Percentiles rank a stretch among this genome's conserved stretches.
These are phyloP conservation scores for Rhododendron griersonianum DNA, from an alignment of 148 eudicot genomes.

Conservation along the genomic window DNA sequence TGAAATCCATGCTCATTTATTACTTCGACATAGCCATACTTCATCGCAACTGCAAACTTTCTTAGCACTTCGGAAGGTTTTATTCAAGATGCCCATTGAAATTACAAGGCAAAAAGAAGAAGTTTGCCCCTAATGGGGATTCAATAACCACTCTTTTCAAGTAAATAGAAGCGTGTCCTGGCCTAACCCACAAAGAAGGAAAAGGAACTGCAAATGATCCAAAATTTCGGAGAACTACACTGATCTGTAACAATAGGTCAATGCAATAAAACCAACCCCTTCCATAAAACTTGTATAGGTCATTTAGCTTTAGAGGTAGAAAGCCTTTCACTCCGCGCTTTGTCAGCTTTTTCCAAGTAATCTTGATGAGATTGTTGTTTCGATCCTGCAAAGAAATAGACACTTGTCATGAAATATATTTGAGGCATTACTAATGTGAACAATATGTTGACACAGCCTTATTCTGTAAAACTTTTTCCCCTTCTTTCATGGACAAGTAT, in stretches of 20 bases:
- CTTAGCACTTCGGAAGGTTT: not conserved
- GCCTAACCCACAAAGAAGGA: not conserved
- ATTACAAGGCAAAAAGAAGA: not conserved
- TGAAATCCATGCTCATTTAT: not conserved
- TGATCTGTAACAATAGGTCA: not conserved
- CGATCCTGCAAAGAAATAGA: slow-evolving; percentile 40
- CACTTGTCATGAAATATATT: not conserved
- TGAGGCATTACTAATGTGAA: not conserved
- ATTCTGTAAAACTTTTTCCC: not conserved
- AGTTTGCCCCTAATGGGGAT: not conserved
- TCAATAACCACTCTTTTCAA: not conserved
- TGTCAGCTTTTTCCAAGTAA: slow-evolving; percentile 70
- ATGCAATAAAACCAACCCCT: not conserved
- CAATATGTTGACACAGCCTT: not conserved
- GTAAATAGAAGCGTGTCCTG: not conserved
- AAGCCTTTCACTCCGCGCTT: slow-evolving; percentile 59
- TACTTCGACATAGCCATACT: not conserved
- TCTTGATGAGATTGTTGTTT: slow-evolving; percentile 77
- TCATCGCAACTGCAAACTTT: not conserved
- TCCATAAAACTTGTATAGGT: not conserved
- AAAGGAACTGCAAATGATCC: not conserved
- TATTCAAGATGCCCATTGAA: not conserved
- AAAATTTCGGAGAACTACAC: not conserved
- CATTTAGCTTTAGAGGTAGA: slow-evolving; percentile 35
- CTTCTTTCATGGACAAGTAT: not conserved